Evolutionary conservation across 805 yeast species (phyloP).

Genomic region (Metschnikowia colocasiae): DNA sequence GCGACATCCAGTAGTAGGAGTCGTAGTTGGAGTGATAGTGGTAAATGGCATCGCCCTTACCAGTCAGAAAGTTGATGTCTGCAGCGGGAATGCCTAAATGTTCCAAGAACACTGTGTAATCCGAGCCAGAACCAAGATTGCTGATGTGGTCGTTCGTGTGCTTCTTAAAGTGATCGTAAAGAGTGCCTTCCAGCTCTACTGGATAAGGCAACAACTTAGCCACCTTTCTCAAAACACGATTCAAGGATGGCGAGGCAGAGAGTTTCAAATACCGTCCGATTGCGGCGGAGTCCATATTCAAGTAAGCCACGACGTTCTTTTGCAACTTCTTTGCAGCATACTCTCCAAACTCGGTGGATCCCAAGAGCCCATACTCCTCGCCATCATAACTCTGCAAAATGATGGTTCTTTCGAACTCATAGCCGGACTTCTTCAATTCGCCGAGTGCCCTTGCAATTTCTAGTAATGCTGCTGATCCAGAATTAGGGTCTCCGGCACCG

Average conservation of each 20-base stretch:
- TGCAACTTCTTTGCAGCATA: conserved; percentile 45
- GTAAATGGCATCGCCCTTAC: conserved; percentile 46
- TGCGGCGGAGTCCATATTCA: conserved; percentile 65
- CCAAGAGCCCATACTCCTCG: conserved; percentile 67
- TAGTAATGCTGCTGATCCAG: conserved; percentile 62
- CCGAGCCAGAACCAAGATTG: conserved; percentile 32
- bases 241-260: conserved; percentile 56
- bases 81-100: conserved; percentile 66
- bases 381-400: conserved; percentile 80
- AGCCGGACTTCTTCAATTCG: conserved; percentile 50
- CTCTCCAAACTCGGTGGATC: conserved; percentile 78
- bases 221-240: conserved; percentile 42
- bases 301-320: conserved; percentile 56
- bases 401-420: conserved; percentile 72
- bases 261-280: conserved; percentile 48
- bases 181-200: conserved; percentile 13
- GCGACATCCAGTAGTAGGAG: conserved; percentile 52
- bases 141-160: conserved; percentile 29
- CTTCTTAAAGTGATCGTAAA: conserved; percentile 49
- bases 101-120: conserved; percentile 58
- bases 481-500: conserved; percentile 77
- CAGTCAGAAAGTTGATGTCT: conserved; percentile 31
- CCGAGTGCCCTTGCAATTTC: conserved; percentile 63
- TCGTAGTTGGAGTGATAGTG: conserved; percentile 60
- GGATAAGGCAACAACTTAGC: conserved; percentile 19